These are phyloP conservation scores for Fusarium domesticum DNA, from an alignment of 2,329 filamentous ascomycete species.

Conservation along the genomic window DNA sequence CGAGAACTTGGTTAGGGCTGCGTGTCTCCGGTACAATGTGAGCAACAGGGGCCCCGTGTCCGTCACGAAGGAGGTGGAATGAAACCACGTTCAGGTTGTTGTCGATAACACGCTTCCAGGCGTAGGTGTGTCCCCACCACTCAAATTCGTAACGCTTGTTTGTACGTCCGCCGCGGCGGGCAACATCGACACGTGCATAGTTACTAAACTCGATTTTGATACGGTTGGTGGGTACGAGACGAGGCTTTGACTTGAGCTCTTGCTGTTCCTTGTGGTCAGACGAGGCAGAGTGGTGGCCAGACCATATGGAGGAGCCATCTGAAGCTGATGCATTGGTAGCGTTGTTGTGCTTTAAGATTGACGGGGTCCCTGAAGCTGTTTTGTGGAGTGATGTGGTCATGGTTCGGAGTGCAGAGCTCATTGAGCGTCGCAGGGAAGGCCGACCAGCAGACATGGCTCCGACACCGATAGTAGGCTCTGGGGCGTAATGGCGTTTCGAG, in stretches of 20 bases:
- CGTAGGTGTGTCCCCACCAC: conserved; percentile 86
- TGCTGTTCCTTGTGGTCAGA: conserved; percentile 19
- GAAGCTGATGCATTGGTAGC: conserved; percentile 13
- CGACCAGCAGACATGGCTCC: conserved; percentile 33
- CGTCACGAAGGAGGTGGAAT: conserved; percentile 74
- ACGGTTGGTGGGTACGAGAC: conserved; percentile 62
- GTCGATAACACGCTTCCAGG: conserved; percentile 76
- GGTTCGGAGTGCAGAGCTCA: conserved; percentile 46
- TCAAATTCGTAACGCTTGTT: conserved; percentile 84
- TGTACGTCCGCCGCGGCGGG: conserved; percentile 60
- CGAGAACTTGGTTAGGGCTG: conserved; percentile 64
- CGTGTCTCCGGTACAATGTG: conserved; percentile 81
- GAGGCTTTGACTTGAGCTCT: conserved; percentile 35
- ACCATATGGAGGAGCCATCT: conserved; percentile 27
- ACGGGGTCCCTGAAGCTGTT: conserved; percentile 22
- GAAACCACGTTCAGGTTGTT: conserved; percentile 66
- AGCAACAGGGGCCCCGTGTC: conserved; percentile 62
- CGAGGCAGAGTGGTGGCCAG: conserved; percentile 18
- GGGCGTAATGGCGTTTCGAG: conserved; percentile 64
- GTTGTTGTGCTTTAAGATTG: conserved; percentile 21
- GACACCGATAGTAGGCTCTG: conserved; percentile 11
- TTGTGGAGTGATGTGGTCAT: conserved; percentile 38
- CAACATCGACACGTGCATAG: conserved; percentile 87
- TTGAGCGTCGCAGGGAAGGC: conserved; percentile 47
- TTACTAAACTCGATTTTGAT: conserved; percentile 95